Evolutionary conservation across 306 rosid genomes (phyloP), one percentile per base, ranked within the genome.

Genomic region (Fagus crenata): DNA sequence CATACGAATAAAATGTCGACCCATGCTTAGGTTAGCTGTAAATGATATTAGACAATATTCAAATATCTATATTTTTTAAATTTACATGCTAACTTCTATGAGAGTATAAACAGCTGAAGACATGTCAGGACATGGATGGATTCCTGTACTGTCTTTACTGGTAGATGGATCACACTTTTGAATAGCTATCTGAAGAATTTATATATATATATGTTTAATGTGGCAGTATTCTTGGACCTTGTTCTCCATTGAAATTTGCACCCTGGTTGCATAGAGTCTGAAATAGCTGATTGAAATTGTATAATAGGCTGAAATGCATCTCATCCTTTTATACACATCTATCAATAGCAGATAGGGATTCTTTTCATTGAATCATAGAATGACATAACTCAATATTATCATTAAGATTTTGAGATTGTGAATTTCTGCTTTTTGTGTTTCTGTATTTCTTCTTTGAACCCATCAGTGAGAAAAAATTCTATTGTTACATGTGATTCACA

Each of bases 351-450:
- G 58, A 43, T 31, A 17, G 28, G 41, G 55, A 49, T 42, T 40
- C 31, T 55, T 11, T 56, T 35, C 4, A 60, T 49, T 71, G 68
- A 60, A 56, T 2, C 18, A 56, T 8, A 22, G 35, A 56, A 14
- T 22, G 64, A 22, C 54, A 51, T 77, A 53, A 72, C 71, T 7
- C 4, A 55, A 53, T 53, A 73, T 42, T 76, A 40, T 60, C 37
- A 60, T 28, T 2, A 6, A 53, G 69, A 42, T 64, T 54, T 61
- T 70, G 74, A 35, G 65, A 8, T 60, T 60, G 37, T 60, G 40
- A 60, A 32, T 60, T 60, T 39, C 61, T 63, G 43, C 61, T 72
- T 49, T 78, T 36, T 7, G 18, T 49, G 4, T 60, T 69, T 53
- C n/a, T 33, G 6, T 37, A 14, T 18, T 60, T 28, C 41, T 33